phyloP scores from a whole-genome alignment of 2,329 filamentous ascomycete species.

The Monilinia fructicola region DNA sequence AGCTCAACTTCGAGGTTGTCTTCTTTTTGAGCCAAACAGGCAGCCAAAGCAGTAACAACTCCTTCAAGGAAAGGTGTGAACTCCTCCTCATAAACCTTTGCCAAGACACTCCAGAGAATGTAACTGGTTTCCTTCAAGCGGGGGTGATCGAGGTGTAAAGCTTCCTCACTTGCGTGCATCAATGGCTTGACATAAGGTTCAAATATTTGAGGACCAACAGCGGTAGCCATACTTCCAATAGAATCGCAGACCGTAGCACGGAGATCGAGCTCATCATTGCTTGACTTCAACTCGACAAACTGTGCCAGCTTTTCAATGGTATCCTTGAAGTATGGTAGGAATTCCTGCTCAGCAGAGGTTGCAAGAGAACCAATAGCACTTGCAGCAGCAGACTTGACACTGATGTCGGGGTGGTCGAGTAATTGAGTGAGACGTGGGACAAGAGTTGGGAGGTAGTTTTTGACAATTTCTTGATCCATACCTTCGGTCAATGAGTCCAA shows the following conservation, averaged over 20 bases:
- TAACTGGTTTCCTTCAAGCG: constrained; percentile 94
- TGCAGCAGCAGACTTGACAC: constrained; percentile 85
- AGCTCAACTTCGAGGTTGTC: constrained; percentile 75
- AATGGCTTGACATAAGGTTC: constrained; percentile 87
- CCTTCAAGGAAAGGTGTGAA: constrained; percentile 77
- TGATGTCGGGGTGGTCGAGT: constrained; percentile 79
- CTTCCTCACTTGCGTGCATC: constrained; percentile 91
- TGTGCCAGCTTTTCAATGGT: constrained; percentile 87
- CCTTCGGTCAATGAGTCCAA: constrained; percentile 90
- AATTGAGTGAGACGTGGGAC: constrained; percentile 82
- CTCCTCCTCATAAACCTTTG: constrained; percentile 86
- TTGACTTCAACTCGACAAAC: constrained; percentile 83
- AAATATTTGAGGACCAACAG: constrained; percentile 83
- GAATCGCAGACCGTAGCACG: constrained; percentile 88
- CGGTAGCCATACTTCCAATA: constrained; percentile 86
- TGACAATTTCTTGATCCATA: constrained; percentile 76
- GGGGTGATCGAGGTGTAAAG: constrained; percentile 82
- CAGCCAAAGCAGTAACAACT: constrained; percentile 76
- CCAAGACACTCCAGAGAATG: constrained; percentile 92
- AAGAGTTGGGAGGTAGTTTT: constrained; percentile 77
- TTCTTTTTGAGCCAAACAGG: constrained; percentile 86
- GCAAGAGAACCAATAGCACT: constrained; percentile 90
- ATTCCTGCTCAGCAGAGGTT: constrained; percentile 75
- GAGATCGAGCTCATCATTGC: constrained; percentile 84
- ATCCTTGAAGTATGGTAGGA: constrained; percentile 86